These are phyloP conservation scores for Schwanniomyces vanrijiae DNA, from an alignment of 805 yeast genomes.

Conservation along the genomic window DNA sequence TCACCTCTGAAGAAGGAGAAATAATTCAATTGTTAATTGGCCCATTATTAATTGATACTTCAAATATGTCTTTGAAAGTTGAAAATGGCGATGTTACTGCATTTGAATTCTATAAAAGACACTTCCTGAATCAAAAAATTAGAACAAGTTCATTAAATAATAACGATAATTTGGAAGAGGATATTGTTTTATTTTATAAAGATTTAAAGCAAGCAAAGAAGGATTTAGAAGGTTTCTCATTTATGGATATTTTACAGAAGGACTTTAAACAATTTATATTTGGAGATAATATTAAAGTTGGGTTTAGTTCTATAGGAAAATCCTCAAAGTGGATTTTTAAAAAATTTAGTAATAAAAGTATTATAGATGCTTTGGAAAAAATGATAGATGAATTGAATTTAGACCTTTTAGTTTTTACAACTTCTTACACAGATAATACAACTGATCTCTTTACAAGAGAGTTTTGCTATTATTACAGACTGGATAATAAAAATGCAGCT, in stretches of 20 bases:
- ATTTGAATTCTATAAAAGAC: conserved; percentile 32
- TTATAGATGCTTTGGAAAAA: conserved; percentile 19
- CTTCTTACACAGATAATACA: conserved; percentile 38
- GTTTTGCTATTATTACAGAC: conserved; percentile 26
- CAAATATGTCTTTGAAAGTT: conserved; percentile 62
- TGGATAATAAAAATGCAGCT: conserved; percentile 4
- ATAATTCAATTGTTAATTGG: conserved; percentile 53
- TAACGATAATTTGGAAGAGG: conserved; percentile 28
- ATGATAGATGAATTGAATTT: conserved; percentile 18
- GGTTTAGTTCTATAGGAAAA: conserved; percentile 76
- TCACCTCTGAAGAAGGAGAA: conserved; percentile 22
- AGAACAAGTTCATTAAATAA: conserved; percentile 47
- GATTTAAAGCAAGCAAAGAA: conserved; percentile 51
- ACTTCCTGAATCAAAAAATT: conserved; percentile 36
- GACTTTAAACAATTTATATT: conserved; percentile 77
- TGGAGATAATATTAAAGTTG: conserved; percentile 44
- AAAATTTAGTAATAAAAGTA: conserved; percentile 21
- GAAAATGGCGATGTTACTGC: conserved; percentile 57
- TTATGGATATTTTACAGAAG: conserved; percentile 66
- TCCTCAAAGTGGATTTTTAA: conserved; percentile 54
- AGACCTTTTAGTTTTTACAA: conserved; percentile 34
- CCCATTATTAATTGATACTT: conserved; percentile 77
- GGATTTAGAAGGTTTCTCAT: conserved; percentile 59
- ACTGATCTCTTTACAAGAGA: conserved; percentile 33
- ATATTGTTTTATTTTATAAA: conserved; percentile 16